These are phyloP conservation scores for Emmonsiellopsis sp. DNA, from an alignment of 2,329 filamentous ascomycete genomes.

Conservation along the genomic window DNA sequence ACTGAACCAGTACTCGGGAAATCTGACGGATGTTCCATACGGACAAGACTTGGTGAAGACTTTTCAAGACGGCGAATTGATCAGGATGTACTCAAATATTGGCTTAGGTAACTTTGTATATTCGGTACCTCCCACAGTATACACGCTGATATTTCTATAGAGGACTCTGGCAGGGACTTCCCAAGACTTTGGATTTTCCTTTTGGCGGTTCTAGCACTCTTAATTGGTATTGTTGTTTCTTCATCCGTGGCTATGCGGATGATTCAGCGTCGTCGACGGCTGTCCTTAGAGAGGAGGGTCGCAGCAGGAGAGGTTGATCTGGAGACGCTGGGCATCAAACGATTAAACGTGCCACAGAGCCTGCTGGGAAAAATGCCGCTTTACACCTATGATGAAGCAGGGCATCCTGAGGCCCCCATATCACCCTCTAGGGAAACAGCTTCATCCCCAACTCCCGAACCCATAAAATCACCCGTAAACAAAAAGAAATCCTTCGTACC, in stretches of 20 bases:
- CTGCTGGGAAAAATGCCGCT: conserved; percentile 67
- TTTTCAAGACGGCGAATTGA: conserved; percentile 34
- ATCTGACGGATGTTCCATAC: conserved; percentile 42
- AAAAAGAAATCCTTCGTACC: neutral
- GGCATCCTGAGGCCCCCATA: neutral
- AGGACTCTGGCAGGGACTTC: conserved; percentile 31
- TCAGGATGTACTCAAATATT: conserved; percentile 45
- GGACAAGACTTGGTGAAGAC: conserved; percentile 23
- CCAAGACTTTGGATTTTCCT: conserved; percentile 76
- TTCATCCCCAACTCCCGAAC: neutral
- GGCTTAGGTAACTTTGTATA: conserved; percentile 29
- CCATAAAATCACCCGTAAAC: neutral
- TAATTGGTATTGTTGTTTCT: conserved; percentile 57
- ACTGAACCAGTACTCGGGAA: conserved; percentile 68
- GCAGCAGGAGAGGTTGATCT: conserved; percentile 73
- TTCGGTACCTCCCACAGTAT: neutral
- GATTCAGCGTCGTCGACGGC: conserved; percentile 63
- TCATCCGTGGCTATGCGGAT: conserved; percentile 69
- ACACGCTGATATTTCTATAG: conserved; percentile 16
- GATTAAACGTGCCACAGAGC: conserved; percentile 63
- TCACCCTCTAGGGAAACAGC: no score
- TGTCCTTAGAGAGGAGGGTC: conserved; percentile 60
- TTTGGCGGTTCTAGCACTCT: conserved; percentile 58
- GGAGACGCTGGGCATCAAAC: conserved; percentile 76
- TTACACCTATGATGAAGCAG: conserved; percentile 56